Evolutionary conservation across 2,329 filamentous ascomycete genomes (phyloP), one percentile per base, ranked within the genome.

Genomic region (Stagonosporopsis rhizophila): DNA sequence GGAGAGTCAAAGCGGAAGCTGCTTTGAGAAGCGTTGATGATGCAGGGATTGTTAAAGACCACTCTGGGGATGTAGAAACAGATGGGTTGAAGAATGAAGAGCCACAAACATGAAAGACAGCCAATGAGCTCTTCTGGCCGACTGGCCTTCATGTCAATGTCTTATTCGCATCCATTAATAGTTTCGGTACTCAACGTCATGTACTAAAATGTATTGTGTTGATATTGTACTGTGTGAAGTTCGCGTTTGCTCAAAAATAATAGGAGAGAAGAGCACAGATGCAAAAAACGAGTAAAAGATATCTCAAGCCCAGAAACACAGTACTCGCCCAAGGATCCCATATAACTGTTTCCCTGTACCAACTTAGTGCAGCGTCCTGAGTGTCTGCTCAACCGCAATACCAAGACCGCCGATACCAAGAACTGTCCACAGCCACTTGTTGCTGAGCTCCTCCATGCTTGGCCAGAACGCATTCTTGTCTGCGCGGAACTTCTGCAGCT

Each of bases 381-480:
- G 47, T n/a, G 67, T 60, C 58, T 76, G 70, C 68, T 87, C 84
- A 9, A 82, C 52, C 2, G 78, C 73, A 0, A 82, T 80, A 20
- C 80, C 83, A 2, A 77, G 74, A 11, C 76, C 78, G 12, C 85
- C 85, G 35, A 78, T 74, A 1, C 79, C 83, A 11, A 82, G 56
- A 1, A 86, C 78, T 20, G 75, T 76, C 81, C 84, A 84, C 2
- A 81, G 68, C 85, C 85, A 87, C 56, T 81, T 80, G 60, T 87
- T 87, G 20, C 65, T 70, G 7, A 83, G 51, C 70, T 86, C 82
- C 27, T 75, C 69, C 1, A 78, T 44, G 11, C 74, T 74, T 1
- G 85, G 85, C 85, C 85, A 88, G 72, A 87, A 85, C 35, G 82
- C 81, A 63, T 88, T 86, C 71, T 85, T 85, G 64, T 83, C 79